Base-by-base conservation (phyloP, 1,139 yeast species). In the Yamadazyma triangularis region DNA sequence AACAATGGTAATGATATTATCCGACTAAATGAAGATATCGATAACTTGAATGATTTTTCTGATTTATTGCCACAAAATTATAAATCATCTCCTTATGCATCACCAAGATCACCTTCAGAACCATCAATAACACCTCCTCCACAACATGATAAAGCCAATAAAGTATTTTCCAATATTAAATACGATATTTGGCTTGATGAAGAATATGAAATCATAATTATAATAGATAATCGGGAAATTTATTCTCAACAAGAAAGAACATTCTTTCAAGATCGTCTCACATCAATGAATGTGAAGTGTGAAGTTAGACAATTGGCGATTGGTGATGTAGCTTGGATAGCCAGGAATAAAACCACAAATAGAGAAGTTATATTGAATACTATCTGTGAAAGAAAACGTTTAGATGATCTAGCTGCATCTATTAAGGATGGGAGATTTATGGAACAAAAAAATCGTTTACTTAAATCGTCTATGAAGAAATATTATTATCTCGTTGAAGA, bases 271-370 rank as follows among this genome's bases (percentile, higher is more conserved):
- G 67, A 63, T 4, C 73, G 80, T 25, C 60, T 91, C n/a, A 50
- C 47, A 1, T 49, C 62, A 10, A 53, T 68, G 15, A 79, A 78
- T 0, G 61, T 84, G 1, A 55, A 60, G 4, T 66, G 77, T 31
- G 81, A 75, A 14, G 73, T 73, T 0, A 57, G 75, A 29, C 64
- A 83, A 2, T 61, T 93, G 24, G 63, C 94, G 0, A 76, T 89
- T 2, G 97, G 98, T 1, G 99, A 93, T 61, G 79, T 82, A 1
- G 45, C 84, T 8, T 93, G 98, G 98, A 69, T 88, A 3, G 98
- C 96, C 0, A 70, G 70, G 36, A 73, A 88, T 48, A 70, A 60
- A 31, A 46, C 39, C 0, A 74, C 85, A 0, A 69, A 73, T 1
- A 70, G 71, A 35, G 80, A 79, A 35, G 88, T 80, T 3, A 80